These are phyloP conservation scores for Myxozyma melibiosi DNA, from an alignment of 805 yeast species.

Conservation along the genomic window DNA sequence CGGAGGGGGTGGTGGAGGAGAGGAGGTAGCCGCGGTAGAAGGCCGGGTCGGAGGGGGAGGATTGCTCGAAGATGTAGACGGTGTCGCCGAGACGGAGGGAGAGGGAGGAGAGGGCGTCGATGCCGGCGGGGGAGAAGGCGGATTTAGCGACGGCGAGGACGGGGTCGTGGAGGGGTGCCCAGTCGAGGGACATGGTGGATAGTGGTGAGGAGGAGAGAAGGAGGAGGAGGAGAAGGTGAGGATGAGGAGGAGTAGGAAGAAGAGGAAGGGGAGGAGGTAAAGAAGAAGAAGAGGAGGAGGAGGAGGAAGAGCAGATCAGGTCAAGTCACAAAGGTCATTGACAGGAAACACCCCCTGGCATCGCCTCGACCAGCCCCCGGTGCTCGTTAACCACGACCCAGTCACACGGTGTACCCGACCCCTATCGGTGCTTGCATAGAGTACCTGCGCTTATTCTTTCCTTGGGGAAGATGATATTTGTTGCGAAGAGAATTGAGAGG, in stretches of 20 bases:
- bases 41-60: slow-evolving; percentile 46
- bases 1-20: slow-evolving; percentile 38
- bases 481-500: neutral
- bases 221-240: neutral
- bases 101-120: slow-evolving; percentile 11
- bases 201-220: neutral
- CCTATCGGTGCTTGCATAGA: no score
- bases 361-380: no score
- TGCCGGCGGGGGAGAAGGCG: slow-evolving; percentile 10
- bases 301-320: neutral
- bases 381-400: neutral
- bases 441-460: no score
- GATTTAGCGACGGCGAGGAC: slow-evolving; percentile 23
- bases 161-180: slow-evolving; percentile 16
- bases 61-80: slow-evolving; percentile 68
- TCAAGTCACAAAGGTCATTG: neutral
- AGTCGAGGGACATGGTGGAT: neutral
- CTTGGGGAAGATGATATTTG: neutral
- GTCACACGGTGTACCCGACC: slow-evolving; percentile 3
- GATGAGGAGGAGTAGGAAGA: neutral
- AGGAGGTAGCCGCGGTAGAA: slow-evolving; percentile 84
- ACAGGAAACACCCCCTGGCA: slow-evolving; percentile 8
- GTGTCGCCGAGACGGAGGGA: slow-evolving; percentile 60
- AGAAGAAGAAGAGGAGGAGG: neutral
- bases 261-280: neutral